These are phyloP conservation scores for Pythium plurisporium DNA, from an alignment of 352 stramenopile species.

Conservation along the genomic window DNA sequence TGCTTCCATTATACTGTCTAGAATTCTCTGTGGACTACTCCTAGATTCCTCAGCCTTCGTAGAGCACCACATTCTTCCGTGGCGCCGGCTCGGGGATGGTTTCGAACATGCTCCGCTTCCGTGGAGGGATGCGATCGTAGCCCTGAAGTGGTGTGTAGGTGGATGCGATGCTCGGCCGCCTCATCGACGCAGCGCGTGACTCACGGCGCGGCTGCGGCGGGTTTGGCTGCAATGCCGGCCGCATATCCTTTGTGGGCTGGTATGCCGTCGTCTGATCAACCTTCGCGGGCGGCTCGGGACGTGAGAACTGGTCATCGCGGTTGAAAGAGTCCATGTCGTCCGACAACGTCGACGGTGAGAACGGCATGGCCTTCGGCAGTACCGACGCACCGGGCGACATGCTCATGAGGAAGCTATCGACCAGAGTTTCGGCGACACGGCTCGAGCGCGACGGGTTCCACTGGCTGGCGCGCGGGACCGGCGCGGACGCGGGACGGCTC, in stretches of 20 bases:
- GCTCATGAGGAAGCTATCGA: slow-evolving; percentile 14
- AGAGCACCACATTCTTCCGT: slow-evolving; percentile 21
- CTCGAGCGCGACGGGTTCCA: slow-evolving; percentile 18
- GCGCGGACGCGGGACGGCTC: background rate
- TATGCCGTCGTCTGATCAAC: background rate
- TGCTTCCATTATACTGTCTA: no score
- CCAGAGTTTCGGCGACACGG: slow-evolving; percentile 13
- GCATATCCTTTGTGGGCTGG: background rate
- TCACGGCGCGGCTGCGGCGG: background rate
- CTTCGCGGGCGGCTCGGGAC: background rate
- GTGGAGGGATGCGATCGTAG: background rate
- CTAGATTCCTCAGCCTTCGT: slow-evolving; percentile 10
- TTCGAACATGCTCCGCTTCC: slow-evolving; percentile 21
- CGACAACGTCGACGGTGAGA: slow-evolving; percentile 4
- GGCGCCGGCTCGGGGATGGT: slow-evolving; percentile 12
- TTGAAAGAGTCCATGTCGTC: background rate
- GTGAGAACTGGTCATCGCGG: background rate
- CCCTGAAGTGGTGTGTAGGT: slow-evolving; percentile 5
- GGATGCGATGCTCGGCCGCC: background rate
- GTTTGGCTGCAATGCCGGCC: background rate
- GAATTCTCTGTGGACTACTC: no score
- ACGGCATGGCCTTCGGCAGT: background rate
- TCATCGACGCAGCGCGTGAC: background rate
- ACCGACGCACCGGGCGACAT: background rate
- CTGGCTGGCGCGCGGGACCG: background rate